phyloP scores from a whole-genome alignment of 2,329 filamentous ascomycete species.

The Pseudocercospora crystallina region DNA sequence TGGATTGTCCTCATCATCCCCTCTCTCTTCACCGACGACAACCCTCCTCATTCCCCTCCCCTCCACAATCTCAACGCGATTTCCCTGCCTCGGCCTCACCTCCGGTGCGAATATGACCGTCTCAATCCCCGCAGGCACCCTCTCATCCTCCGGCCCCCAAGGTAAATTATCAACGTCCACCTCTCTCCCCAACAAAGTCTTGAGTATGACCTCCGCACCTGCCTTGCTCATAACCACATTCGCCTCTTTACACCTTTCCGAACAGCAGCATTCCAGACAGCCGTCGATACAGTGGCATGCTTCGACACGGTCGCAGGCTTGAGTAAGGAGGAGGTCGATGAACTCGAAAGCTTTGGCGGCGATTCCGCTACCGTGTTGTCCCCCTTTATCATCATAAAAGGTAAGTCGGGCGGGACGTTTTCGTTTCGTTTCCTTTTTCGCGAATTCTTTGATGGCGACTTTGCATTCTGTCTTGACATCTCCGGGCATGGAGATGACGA shows the following conservation, averaged over 20 bases:
- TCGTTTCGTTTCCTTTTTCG: slow-evolving; percentile 64
- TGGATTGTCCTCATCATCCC: slow-evolving; percentile 23
- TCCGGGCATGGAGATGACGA: slow-evolving; percentile 83
- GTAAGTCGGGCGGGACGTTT: slow-evolving; percentile 86
- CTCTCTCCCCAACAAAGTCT: slow-evolving; percentile 69
- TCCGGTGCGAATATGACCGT: slow-evolving; percentile 75
- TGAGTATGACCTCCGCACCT: slow-evolving; percentile 78
- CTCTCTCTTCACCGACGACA: slow-evolving; percentile 22
- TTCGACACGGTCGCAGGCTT: slow-evolving; percentile 75
- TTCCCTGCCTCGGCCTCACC: slow-evolving; percentile 52
- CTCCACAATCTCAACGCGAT: slow-evolving; percentile 43
- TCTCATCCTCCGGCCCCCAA: slow-evolving; percentile 74
- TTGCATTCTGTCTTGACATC: slow-evolving; percentile 97
- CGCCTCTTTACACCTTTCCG: slow-evolving; percentile 77
- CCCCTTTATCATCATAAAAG: slow-evolving; percentile 94
- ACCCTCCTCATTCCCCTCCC: slow-evolving; percentile 29
- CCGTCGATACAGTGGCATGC: slow-evolving; percentile 75
- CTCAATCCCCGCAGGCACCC: slow-evolving; percentile 70
- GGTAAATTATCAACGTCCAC: slow-evolving; percentile 83
- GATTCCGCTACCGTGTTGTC: slow-evolving; percentile 78
- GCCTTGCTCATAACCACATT: slow-evolving; percentile 95
- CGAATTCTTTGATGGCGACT: slow-evolving; percentile 81
- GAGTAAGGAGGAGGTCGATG: slow-evolving; percentile 71
- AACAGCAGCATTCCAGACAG: slow-evolving; percentile 87
- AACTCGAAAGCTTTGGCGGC: slow-evolving; percentile 94